Conservation (phyloP, 2,329 filamentous ascomycete genomes). For the Eurotiales sp. region DNA sequence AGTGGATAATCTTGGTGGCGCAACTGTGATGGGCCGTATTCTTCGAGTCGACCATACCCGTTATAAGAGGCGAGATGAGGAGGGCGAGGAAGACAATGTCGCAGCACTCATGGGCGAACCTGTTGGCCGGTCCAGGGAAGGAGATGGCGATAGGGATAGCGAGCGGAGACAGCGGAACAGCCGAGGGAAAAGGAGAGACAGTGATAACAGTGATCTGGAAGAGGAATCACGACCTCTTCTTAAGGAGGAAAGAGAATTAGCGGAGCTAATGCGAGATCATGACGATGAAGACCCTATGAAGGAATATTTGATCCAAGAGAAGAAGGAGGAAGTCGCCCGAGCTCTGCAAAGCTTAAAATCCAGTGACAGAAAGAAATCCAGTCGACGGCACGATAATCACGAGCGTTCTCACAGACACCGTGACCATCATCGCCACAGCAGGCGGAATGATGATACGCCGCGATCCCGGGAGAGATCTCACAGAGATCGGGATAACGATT, state of each 20-base stretch:
- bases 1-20: slow-evolving; percentile 90
- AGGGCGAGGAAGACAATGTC: slow-evolving; percentile 49
- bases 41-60: slow-evolving; percentile 88
- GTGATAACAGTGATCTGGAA: slow-evolving; percentile 47
- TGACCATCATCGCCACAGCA: slow-evolving; percentile 42
- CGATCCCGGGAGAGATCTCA: slow-evolving; percentile 29
- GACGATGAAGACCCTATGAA: slow-evolving; percentile 99
- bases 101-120: slow-evolving; percentile 47
- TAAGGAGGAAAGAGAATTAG: slow-evolving; percentile 77
- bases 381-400: slow-evolving; percentile 27
- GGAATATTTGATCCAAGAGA: slow-evolving; percentile 79
- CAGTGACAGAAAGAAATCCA: slow-evolving; percentile 37
- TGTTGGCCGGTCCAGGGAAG: slow-evolving; percentile 20
- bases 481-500: slow-evolving; percentile 23
- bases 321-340: slow-evolving; percentile 79
- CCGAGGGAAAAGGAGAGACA: slow-evolving; percentile 28
- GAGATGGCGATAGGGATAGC: slow-evolving; percentile 33
- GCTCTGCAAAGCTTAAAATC: slow-evolving; percentile 56
- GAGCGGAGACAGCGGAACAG: slow-evolving; percentile 34
- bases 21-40: slow-evolving; percentile 73
- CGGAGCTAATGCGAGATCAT: slow-evolving; percentile 69
- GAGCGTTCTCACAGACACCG: slow-evolving; percentile 43
- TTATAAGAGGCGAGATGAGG: slow-evolving; percentile 82
- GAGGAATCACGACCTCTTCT: slow-evolving; percentile 60
- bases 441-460: slow-evolving; percentile 27